phyloP scores from a whole-genome alignment of 371 early-diverging fungal species.

The Mucor sp. region DNA sequence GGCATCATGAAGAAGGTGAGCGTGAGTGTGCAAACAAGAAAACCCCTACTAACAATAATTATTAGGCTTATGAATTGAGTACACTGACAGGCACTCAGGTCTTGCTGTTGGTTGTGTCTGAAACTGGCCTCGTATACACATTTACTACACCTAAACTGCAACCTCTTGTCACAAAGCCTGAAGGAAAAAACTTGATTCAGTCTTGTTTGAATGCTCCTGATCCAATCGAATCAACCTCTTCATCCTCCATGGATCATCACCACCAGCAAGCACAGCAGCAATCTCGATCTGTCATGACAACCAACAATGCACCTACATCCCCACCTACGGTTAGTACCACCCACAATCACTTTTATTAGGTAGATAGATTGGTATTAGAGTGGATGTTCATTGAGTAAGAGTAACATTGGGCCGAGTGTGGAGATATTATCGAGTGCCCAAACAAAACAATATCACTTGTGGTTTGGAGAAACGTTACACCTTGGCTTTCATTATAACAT shows the following conservation, averaged over 20 bases:
- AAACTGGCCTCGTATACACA: conserved; percentile 96
- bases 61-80: conserved; percentile 90
- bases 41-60: not conserved
- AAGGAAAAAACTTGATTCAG: conserved; percentile 92
- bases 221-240: conserved; percentile 24
- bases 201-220: conserved; percentile 87
- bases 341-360: conserved; percentile 3
- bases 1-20: conserved; percentile 96
- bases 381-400: not conserved
- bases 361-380: not conserved
- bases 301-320: conserved; percentile 15
- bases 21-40: not conserved
- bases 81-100: conserved; percentile 98
- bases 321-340: conserved; percentile 19
- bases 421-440: not conserved
- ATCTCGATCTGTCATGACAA: conserved; percentile 13
- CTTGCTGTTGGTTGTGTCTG: conserved; percentile 91
- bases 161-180: conserved; percentile 90
- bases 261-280: not conserved
- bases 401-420: not conserved
- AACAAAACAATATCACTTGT: conserved; percentile 8
- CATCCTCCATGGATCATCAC: conserved; percentile 1
- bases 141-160: conserved; percentile 96
- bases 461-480: conserved; percentile 17
- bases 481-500: not conserved